These are phyloP conservation scores for Penicillium samsonianum DNA, from an alignment of 495 filamentous ascomycete genomes.

Conservation along the genomic window DNA sequence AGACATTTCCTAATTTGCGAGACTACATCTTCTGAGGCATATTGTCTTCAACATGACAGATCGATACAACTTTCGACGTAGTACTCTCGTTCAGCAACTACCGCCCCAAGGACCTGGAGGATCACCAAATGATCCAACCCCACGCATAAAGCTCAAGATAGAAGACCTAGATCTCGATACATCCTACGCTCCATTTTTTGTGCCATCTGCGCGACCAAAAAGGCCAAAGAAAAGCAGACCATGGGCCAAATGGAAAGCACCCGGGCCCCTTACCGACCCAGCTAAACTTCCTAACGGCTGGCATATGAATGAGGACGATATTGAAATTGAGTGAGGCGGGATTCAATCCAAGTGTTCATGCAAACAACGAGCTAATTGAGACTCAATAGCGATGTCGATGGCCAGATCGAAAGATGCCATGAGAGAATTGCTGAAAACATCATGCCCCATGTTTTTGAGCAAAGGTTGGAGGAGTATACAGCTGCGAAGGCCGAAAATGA, in stretches of 20 bases:
- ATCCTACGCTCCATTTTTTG: background rate
- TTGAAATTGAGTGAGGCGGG: background rate
- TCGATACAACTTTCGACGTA: background rate
- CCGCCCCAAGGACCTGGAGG: background rate
- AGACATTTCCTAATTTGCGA: background rate
- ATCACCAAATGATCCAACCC: background rate
- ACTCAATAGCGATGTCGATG: background rate
- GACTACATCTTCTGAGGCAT: background rate
- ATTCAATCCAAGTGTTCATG: background rate
- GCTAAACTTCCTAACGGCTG: background rate
- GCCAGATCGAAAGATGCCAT: conserved; percentile 16
- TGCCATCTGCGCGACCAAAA: background rate
- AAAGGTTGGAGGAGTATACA: conserved; percentile 7
- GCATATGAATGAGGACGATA: conserved; percentile 7
- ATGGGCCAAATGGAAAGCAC: background rate
- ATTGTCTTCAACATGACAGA: background rate
- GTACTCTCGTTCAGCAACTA: background rate
- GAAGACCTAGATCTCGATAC: background rate
- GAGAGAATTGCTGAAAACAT: conserved; percentile 17
- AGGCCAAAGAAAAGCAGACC: background rate
- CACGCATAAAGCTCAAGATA: background rate
- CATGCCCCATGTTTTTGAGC: conserved; percentile 11
- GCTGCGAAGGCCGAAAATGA: background rate
- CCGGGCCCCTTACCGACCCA: background rate
- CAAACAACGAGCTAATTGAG: background rate